A percentile compares a stretch with the other conserved stretches of the same genome.
These are phyloP conservation scores for Claviceps lovelessii DNA, from an alignment of 2,329 filamentous ascomycete genomes.

Conservation along the genomic window DNA sequence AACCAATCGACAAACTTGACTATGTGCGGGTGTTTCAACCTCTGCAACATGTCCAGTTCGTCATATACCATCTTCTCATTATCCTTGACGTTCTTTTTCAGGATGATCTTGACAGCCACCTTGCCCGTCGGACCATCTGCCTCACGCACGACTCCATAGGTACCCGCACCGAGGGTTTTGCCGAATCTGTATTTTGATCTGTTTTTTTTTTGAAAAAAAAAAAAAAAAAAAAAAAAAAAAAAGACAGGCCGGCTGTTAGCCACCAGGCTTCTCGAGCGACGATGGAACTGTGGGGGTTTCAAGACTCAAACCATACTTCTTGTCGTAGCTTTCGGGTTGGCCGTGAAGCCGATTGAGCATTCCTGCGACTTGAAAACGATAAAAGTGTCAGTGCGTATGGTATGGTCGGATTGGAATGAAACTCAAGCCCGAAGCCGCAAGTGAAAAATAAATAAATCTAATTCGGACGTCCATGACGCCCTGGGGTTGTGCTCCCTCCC, in stretches of 20 bases:
- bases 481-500: background rate
- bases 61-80: constrained; percentile 99
- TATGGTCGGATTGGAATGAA: background rate
- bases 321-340: constrained; percentile 96
- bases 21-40: constrained; percentile 84
- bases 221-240: too few species aligned
- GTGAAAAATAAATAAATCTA: background rate
- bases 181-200: constrained; percentile 86
- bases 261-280: background rate
- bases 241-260: background rate
- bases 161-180: constrained; percentile 85
- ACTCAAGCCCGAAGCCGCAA: background rate
- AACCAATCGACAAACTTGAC: constrained; percentile 98
- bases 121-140: constrained; percentile 72
- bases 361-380: constrained; percentile 47
- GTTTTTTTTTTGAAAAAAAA: constrained; percentile 27
- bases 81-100: constrained; percentile 98
- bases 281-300: constrained; percentile 13
- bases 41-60: constrained; percentile 85
- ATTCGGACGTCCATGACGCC: background rate
- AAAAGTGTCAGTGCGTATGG: background rate
- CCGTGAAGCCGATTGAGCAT: constrained; percentile 95
- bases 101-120: constrained; percentile 95
- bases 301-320: constrained; percentile 51
- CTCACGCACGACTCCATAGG: constrained; percentile 95